Conservation (phyloP, 2,329 filamentous ascomycete genomes). For the Colletotrichum abscissum region DNA sequence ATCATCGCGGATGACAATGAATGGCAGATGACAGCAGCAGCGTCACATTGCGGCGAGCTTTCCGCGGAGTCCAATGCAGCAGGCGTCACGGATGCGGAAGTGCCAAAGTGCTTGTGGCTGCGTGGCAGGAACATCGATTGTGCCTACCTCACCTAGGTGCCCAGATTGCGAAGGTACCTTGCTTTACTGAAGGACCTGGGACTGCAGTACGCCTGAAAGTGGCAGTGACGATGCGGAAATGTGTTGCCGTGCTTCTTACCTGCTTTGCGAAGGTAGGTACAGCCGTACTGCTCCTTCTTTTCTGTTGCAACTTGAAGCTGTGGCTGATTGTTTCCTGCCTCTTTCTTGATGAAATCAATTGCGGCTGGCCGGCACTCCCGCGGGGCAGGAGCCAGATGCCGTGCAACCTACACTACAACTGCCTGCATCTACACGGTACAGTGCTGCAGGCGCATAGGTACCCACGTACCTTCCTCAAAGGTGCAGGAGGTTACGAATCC, state of each 20-base stretch:
- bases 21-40: background rate
- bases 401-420: background rate
- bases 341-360: background rate
- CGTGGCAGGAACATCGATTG: background rate
- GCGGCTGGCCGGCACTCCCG: background rate
- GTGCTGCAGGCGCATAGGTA: background rate
- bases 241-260: background rate
- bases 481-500: conserved; percentile 13
- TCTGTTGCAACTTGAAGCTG: background rate
- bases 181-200: too few relatives aligned
- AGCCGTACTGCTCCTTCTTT: background rate
- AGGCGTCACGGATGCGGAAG: too few relatives aligned
- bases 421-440: background rate
- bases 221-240: background rate
- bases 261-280: background rate
- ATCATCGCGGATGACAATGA: too few relatives aligned
- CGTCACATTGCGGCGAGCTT: background rate
- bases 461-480: background rate
- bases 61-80: conserved; percentile 3
- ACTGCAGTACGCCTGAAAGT: background rate
- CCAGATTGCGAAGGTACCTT: too few relatives aligned
- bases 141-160: background rate
- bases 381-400: background rate
- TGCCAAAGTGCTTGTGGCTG: background rate
- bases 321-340: background rate